Evolutionary conservation across 2,329 filamentous ascomycete species (phyloP).

Genomic region (Curvularia lunata): DNA sequence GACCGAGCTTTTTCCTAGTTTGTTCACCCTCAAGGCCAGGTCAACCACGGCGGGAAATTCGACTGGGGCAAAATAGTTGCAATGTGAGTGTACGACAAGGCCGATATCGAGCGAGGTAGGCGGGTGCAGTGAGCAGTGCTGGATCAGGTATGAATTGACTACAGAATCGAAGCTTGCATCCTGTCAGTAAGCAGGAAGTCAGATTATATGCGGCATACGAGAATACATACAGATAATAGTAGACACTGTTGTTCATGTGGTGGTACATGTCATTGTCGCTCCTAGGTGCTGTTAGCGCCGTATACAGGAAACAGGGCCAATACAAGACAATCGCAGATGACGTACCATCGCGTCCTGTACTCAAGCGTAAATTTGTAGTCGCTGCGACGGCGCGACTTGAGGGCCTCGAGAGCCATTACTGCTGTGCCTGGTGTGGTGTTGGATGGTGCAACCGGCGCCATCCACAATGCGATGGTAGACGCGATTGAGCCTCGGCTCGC

Average conservation of each 20-base stretch:
- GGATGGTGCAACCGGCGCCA: neutral
- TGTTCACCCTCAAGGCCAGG: conserved; percentile 80
- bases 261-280: conserved; percentile 94
- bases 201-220: neutral
- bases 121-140: conserved; percentile 75
- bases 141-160: conserved; percentile 86
- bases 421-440: neutral
- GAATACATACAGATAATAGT: conserved; percentile 71
- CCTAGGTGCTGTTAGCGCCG: conserved; percentile 52
- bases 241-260: conserved; percentile 90
- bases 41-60: conserved; percentile 84
- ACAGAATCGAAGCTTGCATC: conserved; percentile 74
- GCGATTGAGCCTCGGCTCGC: conserved; percentile 10
- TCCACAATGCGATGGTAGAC: neutral
- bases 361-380: conserved; percentile 83
- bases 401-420: conserved; percentile 34
- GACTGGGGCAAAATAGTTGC: conserved; percentile 82
- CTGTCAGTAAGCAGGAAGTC: conserved; percentile 7
- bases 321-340: neutral
- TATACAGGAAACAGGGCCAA: neutral
- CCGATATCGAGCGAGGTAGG: conserved; percentile 74
- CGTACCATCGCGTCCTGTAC: conserved; percentile 86
- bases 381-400: conserved; percentile 67
- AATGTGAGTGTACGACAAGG: conserved; percentile 83
- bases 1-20: conserved; percentile 84